phyloP scores from a whole-genome alignment of 495 filamentous ascomycete genomes.

The Penicillium roqueforti region DNA sequence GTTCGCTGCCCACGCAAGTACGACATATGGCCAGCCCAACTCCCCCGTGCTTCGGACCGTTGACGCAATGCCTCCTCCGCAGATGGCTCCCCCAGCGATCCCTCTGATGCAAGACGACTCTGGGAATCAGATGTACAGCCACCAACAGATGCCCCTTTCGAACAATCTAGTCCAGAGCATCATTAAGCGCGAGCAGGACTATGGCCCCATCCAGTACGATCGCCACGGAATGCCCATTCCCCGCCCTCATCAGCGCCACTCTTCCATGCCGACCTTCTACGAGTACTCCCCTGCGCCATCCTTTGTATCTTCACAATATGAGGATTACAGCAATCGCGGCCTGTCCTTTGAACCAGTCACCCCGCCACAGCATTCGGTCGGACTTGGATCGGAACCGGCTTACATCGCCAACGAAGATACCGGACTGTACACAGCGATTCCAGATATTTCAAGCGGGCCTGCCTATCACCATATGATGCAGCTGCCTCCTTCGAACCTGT shows the following conservation, averaged over 20 bases:
- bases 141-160: slow-evolving; percentile 54
- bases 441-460: slow-evolving; percentile 59
- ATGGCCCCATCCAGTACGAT: slow-evolving; percentile 74
- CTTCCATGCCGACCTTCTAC: slow-evolving; percentile 95
- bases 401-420: slow-evolving; percentile 98
- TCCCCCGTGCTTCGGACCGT: slow-evolving; percentile 85
- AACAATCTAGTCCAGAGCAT: slow-evolving; percentile 60
- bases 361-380: slow-evolving; percentile 81
- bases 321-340: slow-evolving; percentile 95
- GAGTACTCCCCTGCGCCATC: slow-evolving; percentile 98
- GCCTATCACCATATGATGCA: slow-evolving; percentile 82
- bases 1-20: slow-evolving; percentile 78
- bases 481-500: slow-evolving; percentile 80
- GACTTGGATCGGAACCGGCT: slow-evolving; percentile 77
- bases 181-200: slow-evolving; percentile 81
- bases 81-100: slow-evolving; percentile 66
- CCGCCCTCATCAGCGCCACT: slow-evolving; percentile 81
- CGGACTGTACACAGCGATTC: slow-evolving; percentile 89
- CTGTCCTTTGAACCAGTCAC: slow-evolving; percentile 96
- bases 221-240: slow-evolving; percentile 82
- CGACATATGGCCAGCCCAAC: slow-evolving; percentile 74
- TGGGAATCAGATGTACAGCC: slow-evolving; percentile 67
- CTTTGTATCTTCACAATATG: slow-evolving; percentile 93
- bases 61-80: slow-evolving; percentile 81
- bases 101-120: slow-evolving; percentile 76